Base-by-base conservation (phyloP, 345 rosid genomes). In the Eucalyptus coolabah region DNA sequence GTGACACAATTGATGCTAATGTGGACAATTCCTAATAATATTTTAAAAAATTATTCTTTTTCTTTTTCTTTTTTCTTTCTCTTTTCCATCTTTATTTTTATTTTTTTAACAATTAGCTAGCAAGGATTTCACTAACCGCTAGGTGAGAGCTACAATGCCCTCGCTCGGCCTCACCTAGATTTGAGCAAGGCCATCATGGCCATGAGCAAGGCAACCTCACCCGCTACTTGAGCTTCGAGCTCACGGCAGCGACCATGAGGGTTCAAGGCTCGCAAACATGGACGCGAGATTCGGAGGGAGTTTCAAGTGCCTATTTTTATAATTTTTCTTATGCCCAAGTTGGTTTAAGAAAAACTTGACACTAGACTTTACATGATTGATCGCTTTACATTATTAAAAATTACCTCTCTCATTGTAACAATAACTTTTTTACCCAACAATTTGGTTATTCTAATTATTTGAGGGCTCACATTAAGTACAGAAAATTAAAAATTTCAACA, bases 1-100 rank as follows among this genome's bases (percentile, higher is more conserved):
- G 1, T 54, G 5, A 8, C 11, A 8, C 1, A 21, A 0, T 23
- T 23, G 1, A 4, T 54, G 5, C 60, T 19, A 0, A 54, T 1
- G 5, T 54, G 1, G 12, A 54, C 3, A 51, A 54, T 54, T 54
- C 28, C 1, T 23, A 23, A 21, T 56, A 2, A 56, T 56, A 54
- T 54, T 21, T 23, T 21, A 2, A 54, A 54, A 54, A 21, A 21
- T 1, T 0, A 54, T 21, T 21, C n/a, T 0, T 54, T 21, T 8
- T 0, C 2, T 0, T 53, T 1, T 53, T 0, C n/a, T 19, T 23
- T 23, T 9, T 2, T 8, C 1, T 23, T 56, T 23, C 12, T 9
- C 1, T 23, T 56, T 56, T 54, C 5, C 10, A 19, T 54, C 59
- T 23, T 56, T 8, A 18, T 51, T 51, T 18, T 19, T 53, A 9